Percentiles rank a stretch among this genome's conserved stretches.
phyloP scores from a whole-genome alignment of 1,284 basidiomycete species.

The Malassezia psittaci region DNA sequence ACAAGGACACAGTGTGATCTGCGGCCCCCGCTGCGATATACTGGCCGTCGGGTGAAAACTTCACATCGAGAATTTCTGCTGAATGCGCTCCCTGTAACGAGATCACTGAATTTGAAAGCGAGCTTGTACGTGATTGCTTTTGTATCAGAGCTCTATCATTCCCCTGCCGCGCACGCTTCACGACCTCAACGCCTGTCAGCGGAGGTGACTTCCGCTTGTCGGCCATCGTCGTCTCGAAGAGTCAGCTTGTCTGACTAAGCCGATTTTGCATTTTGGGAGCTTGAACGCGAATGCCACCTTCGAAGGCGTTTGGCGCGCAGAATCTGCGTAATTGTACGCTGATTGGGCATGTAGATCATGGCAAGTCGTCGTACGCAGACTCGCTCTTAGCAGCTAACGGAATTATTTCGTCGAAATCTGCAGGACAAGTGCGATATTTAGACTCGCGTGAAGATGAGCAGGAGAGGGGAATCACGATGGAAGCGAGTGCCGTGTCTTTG shows the following conservation, averaged over 20 bases:
- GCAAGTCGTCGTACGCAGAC: constrained; percentile 67
- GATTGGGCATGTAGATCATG: constrained; percentile 47
- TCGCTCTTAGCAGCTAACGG: constrained; percentile 90
- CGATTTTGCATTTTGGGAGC: neutral
- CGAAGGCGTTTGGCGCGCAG: constrained; percentile 30
- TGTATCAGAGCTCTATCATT: constrained; percentile 23
- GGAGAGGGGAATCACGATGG: constrained; percentile 97
- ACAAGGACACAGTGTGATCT: constrained; percentile 42
- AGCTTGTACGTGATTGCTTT: constrained; percentile 32
- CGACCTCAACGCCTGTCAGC: constrained; percentile 22
- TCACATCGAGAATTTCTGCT: constrained; percentile 36
- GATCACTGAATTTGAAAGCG: constrained; percentile 31
- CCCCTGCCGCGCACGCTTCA: constrained; percentile 33
- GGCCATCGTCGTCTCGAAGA: constrained; percentile 21
- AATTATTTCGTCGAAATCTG: constrained; percentile 88
- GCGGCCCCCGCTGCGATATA: constrained; percentile 35
- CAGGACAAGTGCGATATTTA: constrained; percentile 88
- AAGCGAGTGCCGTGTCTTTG: constrained; percentile 68
- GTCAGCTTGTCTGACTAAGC: constrained; percentile 2
- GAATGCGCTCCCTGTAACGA: constrained; percentile 36
- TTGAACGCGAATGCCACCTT: constrained; percentile 13
- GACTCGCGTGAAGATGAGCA: constrained; percentile 96
- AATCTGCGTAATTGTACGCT: constrained; percentile 45
- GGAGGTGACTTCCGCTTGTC: constrained; percentile 39
- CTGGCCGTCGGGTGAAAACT: constrained; percentile 37